Conservation (phyloP, 257 asterid species). For the Solanum tacnaense region DNA sequence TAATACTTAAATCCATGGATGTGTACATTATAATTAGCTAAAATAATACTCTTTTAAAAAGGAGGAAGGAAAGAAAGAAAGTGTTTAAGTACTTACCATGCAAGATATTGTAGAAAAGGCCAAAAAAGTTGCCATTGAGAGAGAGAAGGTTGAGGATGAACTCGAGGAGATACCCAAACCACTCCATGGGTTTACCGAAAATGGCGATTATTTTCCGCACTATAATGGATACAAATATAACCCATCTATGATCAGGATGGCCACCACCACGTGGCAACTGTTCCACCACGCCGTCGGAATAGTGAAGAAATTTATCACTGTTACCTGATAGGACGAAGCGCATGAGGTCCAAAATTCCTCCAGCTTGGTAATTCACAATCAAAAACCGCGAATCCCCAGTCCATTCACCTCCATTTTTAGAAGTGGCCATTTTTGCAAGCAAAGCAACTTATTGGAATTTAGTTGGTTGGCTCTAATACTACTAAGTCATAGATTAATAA, state of each 20-base stretch:
- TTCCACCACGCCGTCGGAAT: background rate
- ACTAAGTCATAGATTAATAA: background rate
- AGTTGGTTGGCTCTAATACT: background rate
- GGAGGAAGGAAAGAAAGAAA: background rate
- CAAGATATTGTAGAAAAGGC: conserved; percentile 34
- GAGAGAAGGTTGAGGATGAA: conserved; percentile 21
- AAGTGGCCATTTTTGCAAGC: background rate
- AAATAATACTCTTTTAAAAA: background rate
- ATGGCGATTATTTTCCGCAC: conserved; percentile 50
- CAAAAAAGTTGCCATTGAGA: conserved; percentile 14
- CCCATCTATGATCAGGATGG: conserved; percentile 57
- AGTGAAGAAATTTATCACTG: conserved; percentile 38
- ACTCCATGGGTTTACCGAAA: conserved; percentile 64
- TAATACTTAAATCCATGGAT: background rate
- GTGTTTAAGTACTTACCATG: conserved; percentile 37
- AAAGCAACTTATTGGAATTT: background rate
- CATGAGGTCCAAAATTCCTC: conserved; percentile 55
- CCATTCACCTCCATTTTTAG: background rate
- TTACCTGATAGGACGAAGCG: conserved; percentile 39
- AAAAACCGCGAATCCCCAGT: conserved; percentile 29
- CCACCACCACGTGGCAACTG: background rate
- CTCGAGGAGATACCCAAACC: conserved; percentile 60
- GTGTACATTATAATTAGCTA: background rate
- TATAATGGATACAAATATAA: conserved; percentile 56
- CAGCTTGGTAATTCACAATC: conserved; percentile 49